phyloP scores from a whole-genome alignment of 78 protist species.

The Speleostelium caveatum region DNA sequence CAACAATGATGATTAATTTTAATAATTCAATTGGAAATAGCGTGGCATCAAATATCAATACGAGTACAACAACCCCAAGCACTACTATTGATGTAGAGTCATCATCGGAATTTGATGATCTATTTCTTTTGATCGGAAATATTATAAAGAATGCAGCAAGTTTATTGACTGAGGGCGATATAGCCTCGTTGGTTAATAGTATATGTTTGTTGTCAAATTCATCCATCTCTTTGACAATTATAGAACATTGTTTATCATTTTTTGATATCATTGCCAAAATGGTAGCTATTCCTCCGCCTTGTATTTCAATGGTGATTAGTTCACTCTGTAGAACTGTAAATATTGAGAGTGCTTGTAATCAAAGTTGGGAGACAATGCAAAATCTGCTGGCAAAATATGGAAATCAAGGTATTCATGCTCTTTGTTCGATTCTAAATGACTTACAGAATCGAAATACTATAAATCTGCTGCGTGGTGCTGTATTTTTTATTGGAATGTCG shows the following conservation, averaged over 20 bases:
- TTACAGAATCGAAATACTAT: constrained; percentile 56
- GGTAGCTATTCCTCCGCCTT: constrained; percentile 55
- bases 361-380: constrained; percentile 61
- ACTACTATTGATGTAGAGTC: too few species aligned
- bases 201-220: constrained; percentile 47
- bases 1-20: too few species aligned
- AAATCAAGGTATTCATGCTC: constrained; percentile 59
- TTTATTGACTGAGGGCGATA: constrained; percentile 34
- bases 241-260: constrained; percentile 40
- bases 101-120: neutral
- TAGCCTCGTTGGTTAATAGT: constrained; percentile 48
- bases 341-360: constrained; percentile 55
- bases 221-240: neutral
- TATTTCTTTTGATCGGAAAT: constrained; percentile 34
- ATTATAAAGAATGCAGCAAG: constrained; percentile 5
- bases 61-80: neutral
- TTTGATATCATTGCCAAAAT: constrained; percentile 23
- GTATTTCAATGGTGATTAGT: constrained; percentile 48
- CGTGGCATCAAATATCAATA: neutral
- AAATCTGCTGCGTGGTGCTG: constrained; percentile 70
- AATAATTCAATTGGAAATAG: neutral
- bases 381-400: constrained; percentile 50
- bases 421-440: constrained; percentile 52
- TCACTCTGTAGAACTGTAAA: constrained; percentile 48
- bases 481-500: constrained; percentile 81